Evolutionary conservation across 1,284 basidiomycete genomes (phyloP), one percentile per base, ranked within the genome.

Genomic region (Uromyces viciae-fabae): DNA sequence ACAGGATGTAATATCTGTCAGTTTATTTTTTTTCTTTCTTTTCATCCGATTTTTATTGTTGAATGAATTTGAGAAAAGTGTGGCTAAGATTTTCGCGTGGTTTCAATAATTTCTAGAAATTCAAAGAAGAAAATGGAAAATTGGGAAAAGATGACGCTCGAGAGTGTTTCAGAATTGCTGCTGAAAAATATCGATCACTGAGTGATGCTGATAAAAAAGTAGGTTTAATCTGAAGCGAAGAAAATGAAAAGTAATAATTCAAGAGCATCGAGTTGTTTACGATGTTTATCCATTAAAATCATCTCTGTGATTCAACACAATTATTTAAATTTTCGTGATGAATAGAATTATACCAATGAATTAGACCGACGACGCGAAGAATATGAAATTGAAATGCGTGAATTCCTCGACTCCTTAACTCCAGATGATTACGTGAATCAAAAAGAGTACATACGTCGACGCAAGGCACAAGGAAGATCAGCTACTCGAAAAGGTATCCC

Each of bases 331-430:
- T 46, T 15, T 28, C 36, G 49, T 40, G n/a, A 11, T 36, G 40
- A 22, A 33, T 31, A 79, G 76, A 60, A 64, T 25, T 79, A 79
- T 60, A 22, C 31, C 11, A 54, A 36, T 25, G 66, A 72, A n/a
- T 42, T 79, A 14, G 76, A 79, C 66, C 64, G 54, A 58, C 66
- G 76, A 22, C 38, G 64, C 9, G 60, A 79, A 19, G 38, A 28
- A 14, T 79, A 79, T 49, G 66, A 79, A 62, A 43, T 54, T 31
- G 76, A 69, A 46, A 79, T 79, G 76, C 46, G 56, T 36, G 42
- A 69, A 22, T 79, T 79, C 38, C 68, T 79, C 49, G 76, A 79
- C 54, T 79, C 76, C 9, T 71, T 79, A 28, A 79, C 76, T 22
- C 66, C 76, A 11, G 36, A 58, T 25, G 76, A 79, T 62, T 79